phyloP scores from a whole-genome alignment of 345 rosid genomes.

The Brassica juncea region DNA sequence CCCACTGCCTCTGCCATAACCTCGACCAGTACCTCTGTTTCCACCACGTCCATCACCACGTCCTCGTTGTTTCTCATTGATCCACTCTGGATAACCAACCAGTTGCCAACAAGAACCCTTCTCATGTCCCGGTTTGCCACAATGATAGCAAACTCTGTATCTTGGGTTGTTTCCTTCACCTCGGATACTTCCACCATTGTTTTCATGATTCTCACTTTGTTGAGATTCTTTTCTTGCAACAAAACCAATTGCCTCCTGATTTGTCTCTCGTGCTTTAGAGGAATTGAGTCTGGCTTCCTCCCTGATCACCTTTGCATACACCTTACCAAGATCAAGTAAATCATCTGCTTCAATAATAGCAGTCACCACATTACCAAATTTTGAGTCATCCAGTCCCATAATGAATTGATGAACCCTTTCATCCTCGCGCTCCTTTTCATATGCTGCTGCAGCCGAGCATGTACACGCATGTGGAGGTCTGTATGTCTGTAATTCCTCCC shows the following conservation, averaged over 20 bases:
- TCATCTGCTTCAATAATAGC: not conserved
- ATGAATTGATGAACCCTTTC: not conserved
- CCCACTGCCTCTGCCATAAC: not conserved
- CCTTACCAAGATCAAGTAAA: not conserved
- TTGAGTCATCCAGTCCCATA: not conserved
- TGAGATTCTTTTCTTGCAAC: not conserved
- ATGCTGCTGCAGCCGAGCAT: not conserved
- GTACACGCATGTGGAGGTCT: not conserved
- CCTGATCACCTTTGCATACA: not conserved
- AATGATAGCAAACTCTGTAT: not conserved
- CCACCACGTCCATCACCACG: not conserved
- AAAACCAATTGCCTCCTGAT: not conserved
- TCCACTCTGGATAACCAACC: not conserved
- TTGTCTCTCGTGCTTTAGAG: not conserved
- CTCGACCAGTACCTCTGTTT: not conserved
- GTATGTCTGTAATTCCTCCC: not conserved
- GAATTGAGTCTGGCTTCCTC: not conserved
- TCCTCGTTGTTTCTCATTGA: not conserved
- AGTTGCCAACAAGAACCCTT: not conserved
- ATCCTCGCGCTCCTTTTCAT: not conserved
- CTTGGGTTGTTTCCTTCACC: too few relatives aligned
- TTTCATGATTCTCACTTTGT: not conserved
- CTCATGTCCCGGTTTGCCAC: not conserved
- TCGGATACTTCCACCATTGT: too few relatives aligned
- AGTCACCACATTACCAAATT: not conserved